Evolutionary conservation across 108 stramenopile species (phyloP).

Genomic region (Hondaea fermentalgiana): DNA sequence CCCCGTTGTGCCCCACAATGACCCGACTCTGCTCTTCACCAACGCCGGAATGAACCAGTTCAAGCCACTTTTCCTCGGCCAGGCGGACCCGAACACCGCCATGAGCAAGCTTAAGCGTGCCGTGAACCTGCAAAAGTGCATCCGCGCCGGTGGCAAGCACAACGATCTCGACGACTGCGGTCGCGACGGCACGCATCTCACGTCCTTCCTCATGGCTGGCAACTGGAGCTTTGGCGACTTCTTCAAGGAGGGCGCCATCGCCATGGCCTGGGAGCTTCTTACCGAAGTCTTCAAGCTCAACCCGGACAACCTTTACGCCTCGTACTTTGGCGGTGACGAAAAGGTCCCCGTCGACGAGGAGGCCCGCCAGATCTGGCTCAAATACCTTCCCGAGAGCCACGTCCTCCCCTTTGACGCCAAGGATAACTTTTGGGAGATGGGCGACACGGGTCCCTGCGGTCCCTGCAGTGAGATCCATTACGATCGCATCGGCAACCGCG

Average conservation of each 20-base stretch:
- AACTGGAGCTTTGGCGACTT: slow-evolving; percentile 98
- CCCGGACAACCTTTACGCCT: slow-evolving; percentile 75
- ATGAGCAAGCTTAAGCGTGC: slow-evolving; percentile 79
- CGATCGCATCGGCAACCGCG: slow-evolving; percentile 92
- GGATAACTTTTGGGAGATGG: slow-evolving; percentile 99
- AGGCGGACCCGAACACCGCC: slow-evolving; percentile 75
- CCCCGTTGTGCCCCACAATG: slow-evolving; percentile 96
- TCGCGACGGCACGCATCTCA: slow-evolving; percentile 99
- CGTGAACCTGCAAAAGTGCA: slow-evolving; percentile 96
- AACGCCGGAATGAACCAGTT: slow-evolving; percentile 99
- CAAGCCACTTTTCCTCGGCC: slow-evolving; percentile 93
- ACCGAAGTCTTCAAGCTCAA: slow-evolving; percentile 78
- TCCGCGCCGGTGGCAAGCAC: slow-evolving; percentile 99
- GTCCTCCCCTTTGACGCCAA: slow-evolving; percentile 84
- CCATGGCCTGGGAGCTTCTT: slow-evolving; percentile 88
- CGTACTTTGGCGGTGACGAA: slow-evolving; percentile 97
- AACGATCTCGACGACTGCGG: slow-evolving; percentile 99
- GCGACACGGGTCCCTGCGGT: slow-evolving; percentile 96
- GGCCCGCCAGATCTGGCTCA: slow-evolving; percentile 78
- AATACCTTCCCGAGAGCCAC: slow-evolving; percentile 70
- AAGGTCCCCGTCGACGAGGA: slow-evolving; percentile 71
- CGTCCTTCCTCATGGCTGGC: slow-evolving; percentile 99
- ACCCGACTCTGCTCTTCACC: slow-evolving; percentile 96
- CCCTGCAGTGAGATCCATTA: slow-evolving; percentile 98
- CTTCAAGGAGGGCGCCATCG: slow-evolving; percentile 96